Evolutionary conservation across 768 basidiomycete species (phyloP), one percentile per base, ranked within the genome.

Genomic region (Boletus vermiculosoides): DNA sequence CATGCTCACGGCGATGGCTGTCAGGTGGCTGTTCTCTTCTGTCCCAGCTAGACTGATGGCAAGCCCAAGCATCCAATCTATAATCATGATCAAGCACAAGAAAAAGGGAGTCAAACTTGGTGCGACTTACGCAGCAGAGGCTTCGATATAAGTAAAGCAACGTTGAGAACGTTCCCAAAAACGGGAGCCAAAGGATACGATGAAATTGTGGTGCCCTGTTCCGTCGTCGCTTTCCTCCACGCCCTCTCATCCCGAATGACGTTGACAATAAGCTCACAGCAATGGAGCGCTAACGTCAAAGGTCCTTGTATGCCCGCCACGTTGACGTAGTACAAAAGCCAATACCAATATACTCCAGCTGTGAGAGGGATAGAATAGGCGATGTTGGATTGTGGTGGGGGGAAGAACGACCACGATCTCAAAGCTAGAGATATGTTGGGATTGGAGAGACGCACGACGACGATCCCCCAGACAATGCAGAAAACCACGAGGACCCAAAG

Each of bases 11-110:
- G 53, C 45, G 33, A 68, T 61, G 10, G 62, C 51, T 0, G 45
- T 58, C 33, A 70, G 47, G 20, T 46, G 30, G 1, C 49, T 58
- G 5, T 42, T 4, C 34, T 48, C 40, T 30, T 64, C 66, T 2
- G 47, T 58, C 30, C 61, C 59, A 0, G 54, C 48, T 34, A 64
- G 58, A 53, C 45, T 59, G 34, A 71, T 61, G 8, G 67, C 63
- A 30, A 71, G 66, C 8, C 67, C 69, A 37, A 73, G 65, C 70
- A 73, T 71, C 71, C 69, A 69, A 46, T 71, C 70, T 71, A 41
- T 5, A 22, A 20, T 1, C 34, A n/a, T 20, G 10, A 33, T 55
- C 42, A 54, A n/a, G 50, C 31, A 39, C 9, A 48, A 30, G 13
- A 22, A 30, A 40, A 34, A 8, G 13, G 18, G 10, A 13, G 22